Base-by-base conservation (phyloP, 352 stramenopile species). In the Phytophthora palmivora region DNA sequence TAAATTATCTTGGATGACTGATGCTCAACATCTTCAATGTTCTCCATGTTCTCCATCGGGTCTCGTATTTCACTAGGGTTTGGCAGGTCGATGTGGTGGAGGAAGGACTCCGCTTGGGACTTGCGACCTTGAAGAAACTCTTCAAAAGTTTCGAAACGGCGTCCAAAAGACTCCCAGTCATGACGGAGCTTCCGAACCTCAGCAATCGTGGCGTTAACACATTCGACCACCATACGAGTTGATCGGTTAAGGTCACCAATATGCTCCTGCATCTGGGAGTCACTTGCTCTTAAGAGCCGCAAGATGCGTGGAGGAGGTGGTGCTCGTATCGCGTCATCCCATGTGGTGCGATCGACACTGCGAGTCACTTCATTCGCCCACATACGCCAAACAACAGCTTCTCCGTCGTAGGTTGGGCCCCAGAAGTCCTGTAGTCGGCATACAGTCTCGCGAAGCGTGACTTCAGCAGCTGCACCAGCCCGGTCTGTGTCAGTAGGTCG, bases 361-460 rank as follows among this genome's bases (percentile, higher is more conserved):
- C 49, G 38, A 2, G 56, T 58, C 10, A 59, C 58, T 45, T 56
- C 15, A 15, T 64, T 55, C 15, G 42, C 50, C 63, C 56, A 72
- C 63, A 72, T 67, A 22, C 63, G 42, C 55, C 63, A 67, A 12
- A 58, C 47, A 15, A 56, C 37, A 36, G 41, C 19, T 21, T 57
- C 58, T 0, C 42, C 63, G 2, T 38, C 24, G 52, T 50, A 63
- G 12, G 18, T 56, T 6, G 32, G 8, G 4, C 16, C 41, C 57
- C 51, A 68, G 1, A 42, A 39, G 19, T 33, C 38, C 33, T 68
- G 39, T 14, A 72, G 45, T 8, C 12, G 14, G 16, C 19, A 7
- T 0, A 60, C 41, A 46, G 51, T 32, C 19, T 73, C 45, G 22
- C 43, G 38, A 18, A 64, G 39, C 9, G 53, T 48, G 6, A 19